These are phyloP conservation scores for Trichosporon ovoides DNA, from an alignment of 1,284 basidiomycete genomes.

Conservation along the genomic window DNA sequence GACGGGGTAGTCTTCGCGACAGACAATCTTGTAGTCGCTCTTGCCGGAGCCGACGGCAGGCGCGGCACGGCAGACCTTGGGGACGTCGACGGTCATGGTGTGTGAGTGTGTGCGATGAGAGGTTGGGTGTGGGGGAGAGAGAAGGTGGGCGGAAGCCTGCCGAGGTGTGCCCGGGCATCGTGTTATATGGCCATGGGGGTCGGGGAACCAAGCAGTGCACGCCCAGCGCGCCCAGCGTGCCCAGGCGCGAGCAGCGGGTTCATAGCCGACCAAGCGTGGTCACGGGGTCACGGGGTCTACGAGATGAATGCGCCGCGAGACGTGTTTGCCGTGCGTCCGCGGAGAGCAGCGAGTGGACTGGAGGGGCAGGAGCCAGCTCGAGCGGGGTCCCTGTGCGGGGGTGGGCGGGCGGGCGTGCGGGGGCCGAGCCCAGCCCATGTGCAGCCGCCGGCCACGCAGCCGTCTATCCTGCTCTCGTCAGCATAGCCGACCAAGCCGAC, in stretches of 20 bases:
- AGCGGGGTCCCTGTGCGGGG: too few species aligned
- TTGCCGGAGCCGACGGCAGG: slow-evolving; percentile 12
- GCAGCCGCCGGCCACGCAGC: too few species aligned
- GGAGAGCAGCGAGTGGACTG: too few species aligned
- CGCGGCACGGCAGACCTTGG: slow-evolving; percentile 21
- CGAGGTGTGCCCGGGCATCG: background rate
- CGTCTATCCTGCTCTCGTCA: too few species aligned
- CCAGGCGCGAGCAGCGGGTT: background rate
- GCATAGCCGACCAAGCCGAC: too few species aligned
- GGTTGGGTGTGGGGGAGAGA: background rate
- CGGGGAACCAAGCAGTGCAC: background rate
- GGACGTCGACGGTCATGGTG: slow-evolving; percentile 12
- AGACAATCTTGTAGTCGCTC: slow-evolving; percentile 15
- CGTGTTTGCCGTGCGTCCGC: too few species aligned
- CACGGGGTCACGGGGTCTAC: too few species aligned
- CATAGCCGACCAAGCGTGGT: too few species aligned
- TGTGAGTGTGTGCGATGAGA: background rate
- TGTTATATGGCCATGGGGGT: background rate
- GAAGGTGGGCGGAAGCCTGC: background rate
- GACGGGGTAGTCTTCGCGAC: slow-evolving; percentile 20
- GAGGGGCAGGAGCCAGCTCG: too few species aligned
- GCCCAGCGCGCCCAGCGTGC: background rate
- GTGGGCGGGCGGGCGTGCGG: too few species aligned
- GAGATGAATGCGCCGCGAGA: too few species aligned
- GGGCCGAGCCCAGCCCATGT: too few species aligned